phyloP scores from a whole-genome alignment of 1,284 basidiomycete species.

The Termitomyces sp. region DNA sequence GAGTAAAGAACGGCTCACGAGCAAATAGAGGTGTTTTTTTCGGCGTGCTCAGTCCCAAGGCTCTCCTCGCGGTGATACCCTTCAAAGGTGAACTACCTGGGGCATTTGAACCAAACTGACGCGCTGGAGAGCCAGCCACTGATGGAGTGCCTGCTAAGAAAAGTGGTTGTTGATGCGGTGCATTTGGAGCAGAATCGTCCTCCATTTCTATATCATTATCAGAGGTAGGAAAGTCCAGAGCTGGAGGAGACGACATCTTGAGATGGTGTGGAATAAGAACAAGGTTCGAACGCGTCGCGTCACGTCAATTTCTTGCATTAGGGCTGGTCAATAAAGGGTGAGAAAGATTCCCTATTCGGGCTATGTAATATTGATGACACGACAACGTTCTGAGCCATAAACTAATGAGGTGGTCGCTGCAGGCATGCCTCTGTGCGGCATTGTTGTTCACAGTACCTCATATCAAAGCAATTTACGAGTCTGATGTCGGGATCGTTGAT shows the following conservation, averaged over 20 bases:
- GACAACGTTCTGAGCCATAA: not conserved
- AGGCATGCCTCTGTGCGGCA: conserved; percentile 2
- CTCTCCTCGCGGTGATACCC: conserved; percentile 52
- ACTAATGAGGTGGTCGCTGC: conserved; percentile 13
- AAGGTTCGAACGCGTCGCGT: conserved; percentile 38
- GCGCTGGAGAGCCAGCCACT: conserved; percentile 46
- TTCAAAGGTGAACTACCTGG: conserved; percentile 44
- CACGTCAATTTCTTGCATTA: conserved; percentile 35
- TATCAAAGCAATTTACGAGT: conserved; percentile 44
- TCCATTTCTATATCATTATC: conserved; percentile 59
- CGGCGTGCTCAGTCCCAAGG: conserved; percentile 58
- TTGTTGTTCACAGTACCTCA: conserved; percentile 7
- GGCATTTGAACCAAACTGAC: conserved; percentile 31
- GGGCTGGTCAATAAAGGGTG: conserved; percentile 18
- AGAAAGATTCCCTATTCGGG: not conserved
- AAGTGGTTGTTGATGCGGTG: conserved; percentile 46
- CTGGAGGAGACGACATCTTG: conserved; percentile 66
- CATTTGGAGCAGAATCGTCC: conserved; percentile 39
- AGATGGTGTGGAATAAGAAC: conserved; percentile 12
- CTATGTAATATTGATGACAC: too few relatives aligned
- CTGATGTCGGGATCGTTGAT: conserved; percentile 79
- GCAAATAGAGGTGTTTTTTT: conserved; percentile 51
- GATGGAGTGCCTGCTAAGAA: conserved; percentile 63
- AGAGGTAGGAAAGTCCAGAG: conserved; percentile 62
- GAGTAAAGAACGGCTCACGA: conserved; percentile 34